These are phyloP conservation scores for Penicillium manginii DNA, from an alignment of 495 filamentous ascomycete species.

Conservation along the genomic window DNA sequence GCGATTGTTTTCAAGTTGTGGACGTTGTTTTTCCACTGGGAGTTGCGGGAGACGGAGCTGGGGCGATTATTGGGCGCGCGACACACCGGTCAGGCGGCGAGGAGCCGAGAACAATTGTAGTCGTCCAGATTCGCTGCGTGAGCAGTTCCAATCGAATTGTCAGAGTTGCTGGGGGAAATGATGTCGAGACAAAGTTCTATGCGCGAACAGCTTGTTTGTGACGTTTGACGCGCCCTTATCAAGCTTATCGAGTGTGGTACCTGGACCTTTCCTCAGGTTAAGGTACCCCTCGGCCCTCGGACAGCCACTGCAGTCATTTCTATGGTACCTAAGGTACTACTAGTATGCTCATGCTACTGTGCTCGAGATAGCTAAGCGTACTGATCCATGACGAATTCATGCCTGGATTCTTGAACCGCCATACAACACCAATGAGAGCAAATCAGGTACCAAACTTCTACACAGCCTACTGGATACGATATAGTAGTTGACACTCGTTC, in stretches of 20 bases:
- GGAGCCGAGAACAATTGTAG: background rate
- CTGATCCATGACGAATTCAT: too few species aligned
- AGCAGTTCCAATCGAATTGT: background rate
- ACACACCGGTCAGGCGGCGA: too few species aligned
- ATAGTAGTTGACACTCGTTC: background rate
- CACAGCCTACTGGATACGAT: background rate
- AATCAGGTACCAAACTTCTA: constrained; percentile 1
- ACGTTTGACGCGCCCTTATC: constrained; percentile 16
- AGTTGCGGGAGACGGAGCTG: background rate
- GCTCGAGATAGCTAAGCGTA: too few species aligned
- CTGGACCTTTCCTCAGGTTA: too few species aligned
- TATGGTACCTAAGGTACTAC: too few species aligned
- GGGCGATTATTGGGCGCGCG: too few species aligned
- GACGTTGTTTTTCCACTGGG: constrained; percentile 7
- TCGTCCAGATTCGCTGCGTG: too few species aligned
- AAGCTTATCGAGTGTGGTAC: constrained; percentile 16
- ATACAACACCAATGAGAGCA: too few species aligned
- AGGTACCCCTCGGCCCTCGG: too few species aligned
- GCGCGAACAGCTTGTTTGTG: background rate
- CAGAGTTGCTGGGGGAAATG: background rate
- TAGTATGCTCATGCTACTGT: too few species aligned
- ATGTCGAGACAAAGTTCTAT: constrained; percentile 5
- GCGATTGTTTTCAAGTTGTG: constrained; percentile 7
- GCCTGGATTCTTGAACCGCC: too few species aligned
- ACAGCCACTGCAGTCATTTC: too few species aligned